Conservation (phyloP, 306 rosid genomes). For the Hippophae gyantsensis region DNA sequence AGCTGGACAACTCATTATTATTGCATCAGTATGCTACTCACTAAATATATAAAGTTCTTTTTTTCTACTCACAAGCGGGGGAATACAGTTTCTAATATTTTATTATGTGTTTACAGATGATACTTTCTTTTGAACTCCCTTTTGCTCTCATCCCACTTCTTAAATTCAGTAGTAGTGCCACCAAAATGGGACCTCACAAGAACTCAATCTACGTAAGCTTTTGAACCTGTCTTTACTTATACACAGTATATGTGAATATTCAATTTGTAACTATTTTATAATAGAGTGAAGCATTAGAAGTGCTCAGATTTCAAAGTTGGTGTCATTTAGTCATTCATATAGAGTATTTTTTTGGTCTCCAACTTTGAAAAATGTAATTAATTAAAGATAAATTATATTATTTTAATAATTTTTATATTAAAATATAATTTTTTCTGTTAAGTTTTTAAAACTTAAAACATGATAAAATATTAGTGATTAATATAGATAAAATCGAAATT, state of each 20-base stretch:
- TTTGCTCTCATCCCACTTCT: conserved; percentile 87
- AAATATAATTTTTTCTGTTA: too few species aligned
- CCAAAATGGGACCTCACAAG: conserved; percentile 93
- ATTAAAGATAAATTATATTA: too few species aligned
- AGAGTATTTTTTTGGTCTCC: too few species aligned
- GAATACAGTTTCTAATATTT: neutral
- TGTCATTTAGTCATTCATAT: too few species aligned
- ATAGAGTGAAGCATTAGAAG: too few species aligned
- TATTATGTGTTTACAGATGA: conserved; percentile 46
- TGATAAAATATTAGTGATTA: too few species aligned
- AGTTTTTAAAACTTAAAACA: too few species aligned
- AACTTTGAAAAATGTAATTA: too few species aligned
- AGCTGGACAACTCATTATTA: conserved; percentile 47
- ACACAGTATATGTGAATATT: neutral
- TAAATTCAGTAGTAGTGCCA: conserved; percentile 64
- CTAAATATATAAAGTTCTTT: neutral
- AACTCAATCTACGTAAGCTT: conserved; percentile 44
- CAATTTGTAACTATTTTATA: too few species aligned
- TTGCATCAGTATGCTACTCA: conserved; percentile 53
- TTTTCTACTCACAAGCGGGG: neutral
- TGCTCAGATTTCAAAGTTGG: too few species aligned
- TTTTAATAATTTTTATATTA: too few species aligned
- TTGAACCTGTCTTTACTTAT: neutral
- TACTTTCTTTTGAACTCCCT: conserved; percentile 84
- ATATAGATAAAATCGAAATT: too few species aligned